Evolutionary conservation across 495 filamentous ascomycete species (phyloP).

Genomic region (Thozetella sp.): DNA sequence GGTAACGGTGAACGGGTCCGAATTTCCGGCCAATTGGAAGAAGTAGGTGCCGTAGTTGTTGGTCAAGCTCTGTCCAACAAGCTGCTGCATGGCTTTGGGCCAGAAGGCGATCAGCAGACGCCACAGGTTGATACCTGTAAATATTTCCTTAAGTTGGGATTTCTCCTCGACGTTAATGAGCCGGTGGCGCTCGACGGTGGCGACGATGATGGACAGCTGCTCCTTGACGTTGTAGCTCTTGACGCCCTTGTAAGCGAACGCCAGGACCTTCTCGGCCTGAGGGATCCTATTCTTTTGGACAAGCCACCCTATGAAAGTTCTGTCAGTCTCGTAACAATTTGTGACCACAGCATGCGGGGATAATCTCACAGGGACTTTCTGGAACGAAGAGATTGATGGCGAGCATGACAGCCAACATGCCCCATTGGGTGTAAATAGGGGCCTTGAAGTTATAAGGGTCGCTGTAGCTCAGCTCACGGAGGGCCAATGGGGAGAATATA

Average conservation of each 20-base stretch:
- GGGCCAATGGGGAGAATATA: slow-evolving; percentile 5
- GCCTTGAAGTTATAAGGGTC: slow-evolving; percentile 6
- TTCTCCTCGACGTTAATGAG: slow-evolving; percentile 4
- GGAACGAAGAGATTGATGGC: slow-evolving; percentile 7
- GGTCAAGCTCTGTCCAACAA: slow-evolving; percentile 4
- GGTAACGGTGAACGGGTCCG: slow-evolving; percentile 5
- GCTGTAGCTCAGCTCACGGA: slow-evolving; percentile 1
- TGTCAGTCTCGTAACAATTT: not conserved
- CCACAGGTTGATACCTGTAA: slow-evolving; percentile 3
- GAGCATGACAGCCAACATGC: slow-evolving; percentile 6
- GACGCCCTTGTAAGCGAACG: slow-evolving; percentile 3
- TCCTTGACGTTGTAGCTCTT: slow-evolving; percentile 4
- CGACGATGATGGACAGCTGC: slow-evolving; percentile 3
- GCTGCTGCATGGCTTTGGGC: slow-evolving; percentile 6
- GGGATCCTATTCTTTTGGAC: slow-evolving; percentile 2
- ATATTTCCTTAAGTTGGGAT: slow-evolving; percentile 3
- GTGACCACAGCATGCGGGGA: not conserved
- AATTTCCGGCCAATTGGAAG: slow-evolving; percentile 7
- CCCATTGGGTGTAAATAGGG: slow-evolving; percentile 4
- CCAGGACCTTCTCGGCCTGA: slow-evolving; percentile 3
- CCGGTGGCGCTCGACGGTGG: slow-evolving; percentile 1
- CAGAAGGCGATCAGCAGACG: slow-evolving; percentile 4
- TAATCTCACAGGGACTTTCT: slow-evolving; percentile 8
- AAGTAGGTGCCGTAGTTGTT: slow-evolving; percentile 9
- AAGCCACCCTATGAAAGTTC: slow-evolving; percentile 6